Conservation (phyloP, 1,284 basidiomycete species). For the Microbotryum violaceum region DNA sequence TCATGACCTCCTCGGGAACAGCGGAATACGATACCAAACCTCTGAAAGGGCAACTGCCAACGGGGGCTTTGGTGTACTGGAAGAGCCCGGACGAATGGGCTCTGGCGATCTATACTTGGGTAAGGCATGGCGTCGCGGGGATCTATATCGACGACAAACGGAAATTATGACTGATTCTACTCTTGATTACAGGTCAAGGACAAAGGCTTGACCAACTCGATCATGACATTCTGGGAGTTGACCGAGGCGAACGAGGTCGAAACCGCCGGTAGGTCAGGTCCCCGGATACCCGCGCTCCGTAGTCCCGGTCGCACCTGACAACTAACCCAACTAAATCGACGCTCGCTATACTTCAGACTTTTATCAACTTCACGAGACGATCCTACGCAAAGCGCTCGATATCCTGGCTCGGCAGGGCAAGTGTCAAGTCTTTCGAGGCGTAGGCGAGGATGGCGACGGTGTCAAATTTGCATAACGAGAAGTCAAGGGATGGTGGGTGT, state of each 20-base stretch:
- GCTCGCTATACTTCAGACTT: constrained; percentile 42
- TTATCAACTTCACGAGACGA: constrained; percentile 41
- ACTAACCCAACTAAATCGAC: not conserved
- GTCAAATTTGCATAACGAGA: constrained; percentile 45
- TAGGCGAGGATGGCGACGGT: constrained; percentile 46
- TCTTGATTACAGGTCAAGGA: constrained; percentile 41
- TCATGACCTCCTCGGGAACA: constrained; percentile 31
- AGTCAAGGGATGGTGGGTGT: no score
- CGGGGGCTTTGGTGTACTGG: constrained; percentile 47
- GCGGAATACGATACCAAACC: constrained; percentile 38
- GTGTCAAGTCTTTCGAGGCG: constrained; percentile 46
- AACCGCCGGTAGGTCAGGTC: constrained; percentile 34
- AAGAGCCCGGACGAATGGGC: constrained; percentile 50
- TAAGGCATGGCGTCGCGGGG: constrained; percentile 31
- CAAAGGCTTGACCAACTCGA: constrained; percentile 47
- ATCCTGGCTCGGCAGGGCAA: constrained; percentile 46
- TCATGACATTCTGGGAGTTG: constrained; percentile 52
- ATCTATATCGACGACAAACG: no score
- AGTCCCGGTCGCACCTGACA: not conserved
- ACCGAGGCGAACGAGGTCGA: constrained; percentile 46
- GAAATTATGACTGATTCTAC: no score
- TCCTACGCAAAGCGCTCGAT: constrained; percentile 46
- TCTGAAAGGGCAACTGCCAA: constrained; percentile 7
- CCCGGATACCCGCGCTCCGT: not conserved
- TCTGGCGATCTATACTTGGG: constrained; percentile 48